Evolutionary conservation across 306 rosid species (phyloP), one percentile per base, ranked within the genome.

Genomic region (Mucuna pruriens): DNA sequence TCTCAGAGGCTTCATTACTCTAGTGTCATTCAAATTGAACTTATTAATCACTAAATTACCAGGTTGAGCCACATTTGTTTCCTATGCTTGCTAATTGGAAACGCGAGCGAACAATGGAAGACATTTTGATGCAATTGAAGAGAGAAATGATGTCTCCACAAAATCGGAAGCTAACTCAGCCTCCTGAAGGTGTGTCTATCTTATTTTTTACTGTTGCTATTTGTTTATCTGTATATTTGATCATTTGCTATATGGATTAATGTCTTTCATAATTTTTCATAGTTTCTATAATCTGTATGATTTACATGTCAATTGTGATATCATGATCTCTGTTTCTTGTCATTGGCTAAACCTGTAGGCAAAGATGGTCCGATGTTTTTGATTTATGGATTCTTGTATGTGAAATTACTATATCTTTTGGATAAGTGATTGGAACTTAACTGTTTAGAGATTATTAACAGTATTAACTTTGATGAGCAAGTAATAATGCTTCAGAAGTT

Each of bases 51-150:
- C 31, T 69, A 71, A 58, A 58, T 87, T 64, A 81, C 66, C 85
- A 95, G 99, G 99, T 95, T 84, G 98, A 95, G 60, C 97, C 99
- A 16, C 66, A 85, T 79, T 87, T 92, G 36, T 93, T 95, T 86
- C 96, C 98, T 75, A 95, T 93, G 98, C 99, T 95, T 84, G 78
- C 96, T 77, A 91, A 87, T 82, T 95, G 99, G 99, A 92, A 88
- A 86, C 87, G 98, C 79, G 97, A 92, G 89, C 38, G 76, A 80
- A 93, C 98, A 67, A 90, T 95, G 99, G 99, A 95, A 88, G 97
- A 90, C 82, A 73, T 92, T 80, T 88, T 95, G 86, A 51, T 91
- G 76, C 99, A 92, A 76, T 79, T 95, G 91, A 95, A 95, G 94
- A 95, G 90, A 88, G 99, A 95, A 49, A 95, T 95, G 99, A 82